These are phyloP conservation scores for Cyclanthera cordifolia DNA, from an alignment of 306 rosid genomes.

Conservation along the genomic window DNA sequence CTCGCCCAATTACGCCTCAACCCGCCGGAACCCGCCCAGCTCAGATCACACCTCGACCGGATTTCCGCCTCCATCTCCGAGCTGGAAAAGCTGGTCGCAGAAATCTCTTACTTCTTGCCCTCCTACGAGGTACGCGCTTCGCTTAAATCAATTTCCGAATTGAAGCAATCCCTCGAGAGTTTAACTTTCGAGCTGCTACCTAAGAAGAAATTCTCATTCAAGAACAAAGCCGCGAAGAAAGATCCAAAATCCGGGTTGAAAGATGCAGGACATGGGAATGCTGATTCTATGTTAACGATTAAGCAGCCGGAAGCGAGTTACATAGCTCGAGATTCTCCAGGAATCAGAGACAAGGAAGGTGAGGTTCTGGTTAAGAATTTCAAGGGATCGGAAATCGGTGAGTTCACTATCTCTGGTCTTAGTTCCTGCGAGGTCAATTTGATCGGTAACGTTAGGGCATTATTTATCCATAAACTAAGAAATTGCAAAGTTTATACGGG, in stretches of 20 bases:
- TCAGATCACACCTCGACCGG: slow-evolving; percentile 40
- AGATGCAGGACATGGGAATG: slow-evolving; percentile 18
- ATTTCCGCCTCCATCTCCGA: slow-evolving; percentile 58
- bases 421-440: slow-evolving; percentile 75
- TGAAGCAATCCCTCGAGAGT: slow-evolving; percentile 37
- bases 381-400: slow-evolving; percentile 50
- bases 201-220: slow-evolving; percentile 63
- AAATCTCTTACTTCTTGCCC: slow-evolving; percentile 64
- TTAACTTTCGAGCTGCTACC: slow-evolving; percentile 45
- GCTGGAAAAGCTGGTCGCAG: slow-evolving; percentile 63
- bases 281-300: not conserved
- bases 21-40: slow-evolving; percentile 14
- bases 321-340: slow-evolving; percentile 39
- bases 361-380: slow-evolving; percentile 38
- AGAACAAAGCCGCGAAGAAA: slow-evolving; percentile 42
- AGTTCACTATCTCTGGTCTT: slow-evolving; percentile 61
- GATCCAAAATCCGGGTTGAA: slow-evolving; percentile 15
- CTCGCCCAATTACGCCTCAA: slow-evolving; percentile 4
- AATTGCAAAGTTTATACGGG: slow-evolving; percentile 53
- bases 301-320: slow-evolving; percentile 20
- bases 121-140: slow-evolving; percentile 69
- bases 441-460: slow-evolving; percentile 49
- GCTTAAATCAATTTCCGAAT: slow-evolving; percentile 49
- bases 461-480: slow-evolving; percentile 58
- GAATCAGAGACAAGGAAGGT: slow-evolving; percentile 38